Evolutionary conservation across 345 rosid genomes (phyloP).

Genomic region (Boechera stricta): DNA sequence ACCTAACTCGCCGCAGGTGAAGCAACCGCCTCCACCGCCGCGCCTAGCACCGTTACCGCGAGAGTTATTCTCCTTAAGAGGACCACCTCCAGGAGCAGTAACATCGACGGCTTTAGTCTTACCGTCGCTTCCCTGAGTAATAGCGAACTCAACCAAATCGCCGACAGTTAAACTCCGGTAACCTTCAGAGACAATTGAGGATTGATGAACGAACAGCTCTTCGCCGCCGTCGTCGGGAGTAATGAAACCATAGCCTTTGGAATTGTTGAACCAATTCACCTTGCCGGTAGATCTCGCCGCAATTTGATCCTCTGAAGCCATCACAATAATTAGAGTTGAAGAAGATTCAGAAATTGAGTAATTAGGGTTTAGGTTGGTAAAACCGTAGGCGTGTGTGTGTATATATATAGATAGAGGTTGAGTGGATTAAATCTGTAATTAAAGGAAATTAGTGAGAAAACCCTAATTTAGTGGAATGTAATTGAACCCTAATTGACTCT

Average conservation of each 20-base stretch:
- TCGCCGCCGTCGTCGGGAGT: constrained; percentile 61
- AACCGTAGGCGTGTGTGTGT: background rate
- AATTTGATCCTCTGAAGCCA: constrained; percentile 45
- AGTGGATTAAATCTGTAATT: constrained; percentile 6
- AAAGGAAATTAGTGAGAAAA: background rate
- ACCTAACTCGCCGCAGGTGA: constrained; percentile 41
- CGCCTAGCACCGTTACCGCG: constrained; percentile 40
- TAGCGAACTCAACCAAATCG: constrained; percentile 53
- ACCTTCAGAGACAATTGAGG: constrained; percentile 67
- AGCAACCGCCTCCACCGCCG: constrained; percentile 46
- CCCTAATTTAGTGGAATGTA: background rate
- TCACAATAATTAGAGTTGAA: constrained; percentile 3
- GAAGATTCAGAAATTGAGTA: background rate
- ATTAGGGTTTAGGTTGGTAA: constrained; percentile 17
- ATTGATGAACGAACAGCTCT: constrained; percentile 78
- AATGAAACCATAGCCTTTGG: constrained; percentile 74
- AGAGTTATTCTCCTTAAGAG: constrained; percentile 39
- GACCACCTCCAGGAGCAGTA: constrained; percentile 49
- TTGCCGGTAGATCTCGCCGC: constrained; percentile 61
- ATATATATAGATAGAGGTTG: constrained; percentile 19
- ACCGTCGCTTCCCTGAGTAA: constrained; percentile 47
- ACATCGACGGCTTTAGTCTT: constrained; percentile 56
- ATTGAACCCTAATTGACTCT: constrained; percentile 35
- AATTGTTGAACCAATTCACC: constrained; percentile 62
- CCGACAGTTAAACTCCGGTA: constrained; percentile 52